Evolutionary conservation across 176 grass and related monocot species (phyloP), one percentile per base, ranked within the genome.

Genomic region (Phoenix dactylifera): DNA sequence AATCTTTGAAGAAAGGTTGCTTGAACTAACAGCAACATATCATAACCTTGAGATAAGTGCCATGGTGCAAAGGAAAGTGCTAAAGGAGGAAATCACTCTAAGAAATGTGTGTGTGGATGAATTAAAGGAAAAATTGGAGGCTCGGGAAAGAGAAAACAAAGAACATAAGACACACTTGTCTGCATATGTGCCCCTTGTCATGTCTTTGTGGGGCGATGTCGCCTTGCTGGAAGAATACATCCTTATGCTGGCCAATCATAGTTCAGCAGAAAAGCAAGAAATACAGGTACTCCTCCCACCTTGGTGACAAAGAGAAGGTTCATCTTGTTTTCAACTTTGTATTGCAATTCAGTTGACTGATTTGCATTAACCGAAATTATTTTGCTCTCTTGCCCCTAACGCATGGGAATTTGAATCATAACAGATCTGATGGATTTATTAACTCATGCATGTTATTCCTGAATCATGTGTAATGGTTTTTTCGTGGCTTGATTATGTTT

Each of bases 11-110:
- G 84, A 89, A 63, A 92, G 92, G 65, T 76, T 92, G 18, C 53
- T 83, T 60, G 88, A 98, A 56, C 77, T 92, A 62, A 86, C 82
- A 2, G 52, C 73, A 24, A 60, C 79, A 55, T 89, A 88, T 0
- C 81, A 98, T 63, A 88, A 78, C 59, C 83, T 83, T 58, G 86
- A 98, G 67, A 98, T 85, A 58, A 85, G 79, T 64, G 78, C 77
- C 7, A 83, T 89, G 85, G 78, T 88, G 1, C 81, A 98, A 24
- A 92, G 70, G 64, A 82, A 92, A 71, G 84, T 89, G 12, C 52
- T 98, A 73, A 82, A 83, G 57, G 88, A 89, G 68, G 87, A 98
- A 70, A 80, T 88, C 51, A 85, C 70, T 32, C 58, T 71, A 49
- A 78, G 79, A 28, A 91, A 88, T 71, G 82, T 68, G 24, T 83